These are phyloP conservation scores for Crithidia acanthocephali DNA, from an alignment of 208 protist genomes.

Conservation along the genomic window DNA sequence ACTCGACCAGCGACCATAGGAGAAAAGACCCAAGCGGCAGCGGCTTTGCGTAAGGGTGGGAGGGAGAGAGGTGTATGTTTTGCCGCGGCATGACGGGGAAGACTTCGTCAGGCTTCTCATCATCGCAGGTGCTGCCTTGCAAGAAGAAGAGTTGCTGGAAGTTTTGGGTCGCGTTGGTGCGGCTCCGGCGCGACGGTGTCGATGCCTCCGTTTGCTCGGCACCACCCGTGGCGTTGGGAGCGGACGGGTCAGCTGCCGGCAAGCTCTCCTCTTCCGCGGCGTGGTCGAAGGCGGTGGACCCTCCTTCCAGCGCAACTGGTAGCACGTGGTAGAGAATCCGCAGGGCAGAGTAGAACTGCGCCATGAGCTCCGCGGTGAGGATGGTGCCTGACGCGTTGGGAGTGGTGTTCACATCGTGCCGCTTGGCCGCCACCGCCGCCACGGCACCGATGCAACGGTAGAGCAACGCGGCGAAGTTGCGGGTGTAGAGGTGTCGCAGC, in stretches of 20 bases:
- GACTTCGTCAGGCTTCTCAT: slow-evolving; percentile 41
- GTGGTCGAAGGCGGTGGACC: slow-evolving; percentile 38
- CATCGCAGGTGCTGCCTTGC: slow-evolving; percentile 68
- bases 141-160: slow-evolving; percentile 84
- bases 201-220: not conserved
- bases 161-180: slow-evolving; percentile 55
- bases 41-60: slow-evolving; percentile 14
- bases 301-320: slow-evolving; percentile 73
- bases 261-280: slow-evolving; percentile 1
- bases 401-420: slow-evolving; percentile 30
- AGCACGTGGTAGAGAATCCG: slow-evolving; percentile 63
- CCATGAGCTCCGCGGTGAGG: slow-evolving; percentile 26
- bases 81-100: slow-evolving; percentile 56
- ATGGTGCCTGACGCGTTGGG: slow-evolving; percentile 14
- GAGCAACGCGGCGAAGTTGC: slow-evolving; percentile 77
- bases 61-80: slow-evolving; percentile 9
- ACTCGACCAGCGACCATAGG: slow-evolving; percentile 74
- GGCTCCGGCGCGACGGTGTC: slow-evolving; percentile 1
- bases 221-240: not conserved
- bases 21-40: slow-evolving; percentile 55
- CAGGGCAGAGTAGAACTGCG: slow-evolving; percentile 61
- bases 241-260: not conserved
- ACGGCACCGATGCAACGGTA: slow-evolving; percentile 73
- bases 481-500: slow-evolving; percentile 83
- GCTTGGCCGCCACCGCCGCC: slow-evolving; percentile 38